Evolutionary conservation across 345 rosid genomes (phyloP), one percentile per base, ranked within the genome.

Genomic region (Atalantia buxifolia): DNA sequence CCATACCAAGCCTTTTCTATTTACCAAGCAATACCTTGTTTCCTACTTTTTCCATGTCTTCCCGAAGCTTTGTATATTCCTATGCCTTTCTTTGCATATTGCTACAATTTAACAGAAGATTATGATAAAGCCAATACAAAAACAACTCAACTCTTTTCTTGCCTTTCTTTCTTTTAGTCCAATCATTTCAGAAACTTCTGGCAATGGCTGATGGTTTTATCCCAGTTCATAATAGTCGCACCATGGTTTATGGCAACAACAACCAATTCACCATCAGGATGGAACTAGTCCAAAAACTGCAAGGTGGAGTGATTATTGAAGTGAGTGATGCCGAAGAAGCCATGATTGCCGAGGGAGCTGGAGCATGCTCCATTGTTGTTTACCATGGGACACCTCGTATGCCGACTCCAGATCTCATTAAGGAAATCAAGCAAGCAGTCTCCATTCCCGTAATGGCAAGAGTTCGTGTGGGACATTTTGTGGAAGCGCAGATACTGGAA

Each of bases 401-500:
- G 78, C 78, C 72, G 2, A 76, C 79, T 36, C 81, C 84, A 13
- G 70, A 75, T 53, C 82, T 81, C 22, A 71, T 80, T 7, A 82
- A 76, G 68, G 79, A 74, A 59, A 68, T 84, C 48, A 78, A 84
- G 71, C 80, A 75, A 59, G 76, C 83, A 30, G 79, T 82, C 77
- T 78, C 83, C 16, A 31, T 80, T 27, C 87, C 89, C n/a, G 66
- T 84, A 27, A 74, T 81, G 71, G 83, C 64, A 3, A 69, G 83
- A 69, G 78, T 74, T 13, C 81, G 86, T 5, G 83, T 77, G 9
- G 89, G 89, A 7, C 85, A 87, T 78, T 81, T 84, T 21, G 86
- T 83, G 8, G 89, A 84, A 68, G 87, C 85, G n/a, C 83, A 85
- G 82, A 60, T 83, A 42, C 53, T 83, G 53, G 84, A 85, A 73